Evolutionary conservation across 208 protist genomes (phyloP).

Genomic region (Crithidia bombi): DNA sequence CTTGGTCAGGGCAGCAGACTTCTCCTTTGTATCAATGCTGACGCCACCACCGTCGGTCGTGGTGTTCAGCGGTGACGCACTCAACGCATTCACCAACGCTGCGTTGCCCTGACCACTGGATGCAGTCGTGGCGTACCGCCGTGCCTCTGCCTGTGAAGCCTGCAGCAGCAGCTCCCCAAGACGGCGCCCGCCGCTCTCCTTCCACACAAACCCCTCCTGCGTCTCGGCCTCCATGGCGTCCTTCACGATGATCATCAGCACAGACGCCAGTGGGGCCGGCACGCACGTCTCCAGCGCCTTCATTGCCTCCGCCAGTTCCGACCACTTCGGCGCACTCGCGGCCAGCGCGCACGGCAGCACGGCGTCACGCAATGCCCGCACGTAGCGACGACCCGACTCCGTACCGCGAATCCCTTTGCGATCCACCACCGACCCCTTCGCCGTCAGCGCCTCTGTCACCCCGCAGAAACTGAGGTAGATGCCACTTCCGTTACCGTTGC

Average conservation of each 20-base stretch:
- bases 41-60: background rate
- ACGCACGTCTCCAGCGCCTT: conserved; percentile 23
- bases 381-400: conserved; percentile 34
- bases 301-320: conserved; percentile 22
- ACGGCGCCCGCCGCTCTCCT: conserved; percentile 42
- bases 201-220: conserved; percentile 48
- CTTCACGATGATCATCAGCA: conserved; percentile 50
- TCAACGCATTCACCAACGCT: background rate
- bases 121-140: conserved; percentile 10
- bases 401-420: conserved; percentile 40
- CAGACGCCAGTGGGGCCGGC: conserved; percentile 30
- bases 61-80: conserved; percentile 22
- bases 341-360: conserved; percentile 35
- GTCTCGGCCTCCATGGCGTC: conserved; percentile 42
- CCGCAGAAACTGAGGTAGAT: conserved; percentile 34
- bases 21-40: conserved; percentile 12
- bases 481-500: background rate
- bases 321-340: conserved; percentile 18
- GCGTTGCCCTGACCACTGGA: background rate
- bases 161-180: conserved; percentile 51
- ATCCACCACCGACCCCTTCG: conserved; percentile 29
- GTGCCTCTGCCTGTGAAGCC: conserved; percentile 20
- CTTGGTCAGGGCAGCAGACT: conserved; percentile 33
- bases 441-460: conserved; percentile 33
- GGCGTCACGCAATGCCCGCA: conserved; percentile 22